Conservation (phyloP, 495 filamentous ascomycete genomes). For the Aspergillus sclerotioniger region DNA sequence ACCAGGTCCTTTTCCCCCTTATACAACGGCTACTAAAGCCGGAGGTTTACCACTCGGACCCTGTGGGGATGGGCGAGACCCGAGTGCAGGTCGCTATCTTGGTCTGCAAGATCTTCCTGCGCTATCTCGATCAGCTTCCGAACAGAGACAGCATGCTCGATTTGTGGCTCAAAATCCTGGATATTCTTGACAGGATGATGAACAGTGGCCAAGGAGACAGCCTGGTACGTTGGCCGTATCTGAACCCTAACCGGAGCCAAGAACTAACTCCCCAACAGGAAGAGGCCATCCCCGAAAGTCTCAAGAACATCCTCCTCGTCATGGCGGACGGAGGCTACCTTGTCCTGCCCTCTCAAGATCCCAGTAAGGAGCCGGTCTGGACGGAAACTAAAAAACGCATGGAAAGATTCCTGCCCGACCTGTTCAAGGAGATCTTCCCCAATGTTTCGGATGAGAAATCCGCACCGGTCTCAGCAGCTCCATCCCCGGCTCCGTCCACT, state of each 20-base stretch:
- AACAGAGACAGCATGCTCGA: slow-evolving; percentile 91
- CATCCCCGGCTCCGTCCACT: slow-evolving; percentile 20
- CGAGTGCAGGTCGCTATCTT: slow-evolving; percentile 87
- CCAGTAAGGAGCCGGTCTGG: slow-evolving; percentile 52
- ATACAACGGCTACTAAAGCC: slow-evolving; percentile 87
- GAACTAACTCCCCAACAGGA: slow-evolving; percentile 51
- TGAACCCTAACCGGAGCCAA: neutral
- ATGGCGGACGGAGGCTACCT: slow-evolving; percentile 91
- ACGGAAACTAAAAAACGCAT: slow-evolving; percentile 79
- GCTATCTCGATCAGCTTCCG: slow-evolving; percentile 81
- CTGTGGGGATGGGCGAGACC: slow-evolving; percentile 92
- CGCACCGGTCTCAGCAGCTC: slow-evolving; percentile 17
- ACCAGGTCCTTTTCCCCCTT: slow-evolving; percentile 92
- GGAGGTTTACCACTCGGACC: slow-evolving; percentile 90
- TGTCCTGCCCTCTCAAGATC: slow-evolving; percentile 56
- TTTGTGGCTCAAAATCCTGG: slow-evolving; percentile 88
- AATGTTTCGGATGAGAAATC: slow-evolving; percentile 29
- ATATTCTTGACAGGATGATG: slow-evolving; percentile 95
- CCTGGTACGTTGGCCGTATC: slow-evolving; percentile 57
- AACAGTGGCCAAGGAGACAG: slow-evolving; percentile 92
- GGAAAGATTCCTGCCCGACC: slow-evolving; percentile 81
- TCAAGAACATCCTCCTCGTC: slow-evolving; percentile 95
- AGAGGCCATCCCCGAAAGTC: slow-evolving; percentile 90
- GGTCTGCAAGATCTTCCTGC: slow-evolving; percentile 92
- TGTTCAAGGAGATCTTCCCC: slow-evolving; percentile 57